phyloP scores from a whole-genome alignment of 768 basidiomycete species.

The Pisolithus tinctorius region DNA sequence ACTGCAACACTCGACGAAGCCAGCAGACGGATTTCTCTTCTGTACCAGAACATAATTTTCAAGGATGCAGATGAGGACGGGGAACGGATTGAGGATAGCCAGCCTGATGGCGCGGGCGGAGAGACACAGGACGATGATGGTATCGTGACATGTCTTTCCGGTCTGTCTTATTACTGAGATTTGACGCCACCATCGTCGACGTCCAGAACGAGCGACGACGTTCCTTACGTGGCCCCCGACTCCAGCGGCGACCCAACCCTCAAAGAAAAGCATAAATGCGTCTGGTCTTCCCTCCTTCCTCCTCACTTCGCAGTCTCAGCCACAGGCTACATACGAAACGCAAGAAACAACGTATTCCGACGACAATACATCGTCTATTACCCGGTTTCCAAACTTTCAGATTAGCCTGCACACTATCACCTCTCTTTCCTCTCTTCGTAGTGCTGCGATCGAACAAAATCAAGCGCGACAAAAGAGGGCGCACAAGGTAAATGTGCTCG shows the following conservation, averaged over 20 bases:
- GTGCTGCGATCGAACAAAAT: slow-evolving; percentile 2
- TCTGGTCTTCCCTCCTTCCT: slow-evolving; percentile 17
- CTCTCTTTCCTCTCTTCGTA: slow-evolving; percentile 37
- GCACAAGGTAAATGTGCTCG: slow-evolving; percentile 48
- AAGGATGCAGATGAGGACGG: slow-evolving; percentile 36
- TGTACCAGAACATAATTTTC: slow-evolving; percentile 73
- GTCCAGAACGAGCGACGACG: slow-evolving; percentile 13
- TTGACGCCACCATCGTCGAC: slow-evolving; percentile 4
- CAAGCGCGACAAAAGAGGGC: slow-evolving; percentile 15
- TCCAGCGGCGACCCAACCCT: slow-evolving; percentile 42
- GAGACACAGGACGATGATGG: slow-evolving; percentile 4
- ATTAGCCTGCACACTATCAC: slow-evolving; percentile 63
- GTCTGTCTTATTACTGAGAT: background rate
- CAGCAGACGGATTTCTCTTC: slow-evolving; percentile 57
- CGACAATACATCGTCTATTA: slow-evolving; percentile 33
- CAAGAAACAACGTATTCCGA: slow-evolving; percentile 54
- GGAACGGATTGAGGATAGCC: slow-evolving; percentile 11
- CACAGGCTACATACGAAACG: slow-evolving; percentile 28
- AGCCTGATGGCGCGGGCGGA: slow-evolving; percentile 15
- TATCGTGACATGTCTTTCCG: slow-evolving; percentile 1
- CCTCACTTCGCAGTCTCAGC: slow-evolving; percentile 22
- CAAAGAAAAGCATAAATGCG: slow-evolving; percentile 3
- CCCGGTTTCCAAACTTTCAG: slow-evolving; percentile 66
- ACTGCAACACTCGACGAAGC: slow-evolving; percentile 58
- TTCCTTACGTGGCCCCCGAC: slow-evolving; percentile 57